Conservation (phyloP, 1,284 basidiomycete genomes). For the Apiotrichum laibachii region DNA sequence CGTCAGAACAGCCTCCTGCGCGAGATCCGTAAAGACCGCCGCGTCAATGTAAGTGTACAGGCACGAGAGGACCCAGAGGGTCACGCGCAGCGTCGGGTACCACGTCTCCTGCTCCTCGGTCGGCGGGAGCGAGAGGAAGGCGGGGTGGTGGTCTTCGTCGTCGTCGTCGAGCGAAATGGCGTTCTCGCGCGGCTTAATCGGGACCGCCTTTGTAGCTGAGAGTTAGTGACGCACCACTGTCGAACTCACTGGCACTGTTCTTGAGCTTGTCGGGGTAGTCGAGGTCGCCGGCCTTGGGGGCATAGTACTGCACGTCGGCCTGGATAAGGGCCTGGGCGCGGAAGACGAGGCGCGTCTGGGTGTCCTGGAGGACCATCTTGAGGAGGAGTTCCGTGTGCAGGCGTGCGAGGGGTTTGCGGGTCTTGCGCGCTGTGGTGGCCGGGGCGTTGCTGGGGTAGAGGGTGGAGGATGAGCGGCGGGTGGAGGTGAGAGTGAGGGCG, state of each 20-base stretch:
- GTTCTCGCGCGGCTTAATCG: conserved; percentile 1
- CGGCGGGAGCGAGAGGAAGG: conserved; percentile 68
- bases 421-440: too few relatives aligned
- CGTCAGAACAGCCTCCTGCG: conserved; percentile 78
- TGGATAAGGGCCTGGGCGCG: conserved; percentile 87
- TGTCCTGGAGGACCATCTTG: conserved; percentile 86
- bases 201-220: background rate
- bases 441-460: background rate
- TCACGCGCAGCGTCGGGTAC: conserved; percentile 82
- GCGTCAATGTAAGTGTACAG: conserved; percentile 88
- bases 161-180: conserved; percentile 39
- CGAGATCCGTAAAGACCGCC: conserved; percentile 85
- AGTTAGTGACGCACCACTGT: background rate
- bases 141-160: conserved; percentile 50
- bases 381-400: conserved; percentile 71
- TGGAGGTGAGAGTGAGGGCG: background rate
- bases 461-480: conserved; percentile 1
- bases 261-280: conserved; percentile 71
- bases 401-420: conserved; percentile 53
- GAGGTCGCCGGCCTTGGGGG: conserved; percentile 67
- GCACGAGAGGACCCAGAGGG: conserved; percentile 81
- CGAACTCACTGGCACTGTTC: conserved; percentile 21
- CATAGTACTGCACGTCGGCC: conserved; percentile 77
- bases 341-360: conserved; percentile 88
- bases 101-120: conserved; percentile 74